Conservation (phyloP, 2,329 filamentous ascomycete genomes). For the Nectriaceae sp. region DNA sequence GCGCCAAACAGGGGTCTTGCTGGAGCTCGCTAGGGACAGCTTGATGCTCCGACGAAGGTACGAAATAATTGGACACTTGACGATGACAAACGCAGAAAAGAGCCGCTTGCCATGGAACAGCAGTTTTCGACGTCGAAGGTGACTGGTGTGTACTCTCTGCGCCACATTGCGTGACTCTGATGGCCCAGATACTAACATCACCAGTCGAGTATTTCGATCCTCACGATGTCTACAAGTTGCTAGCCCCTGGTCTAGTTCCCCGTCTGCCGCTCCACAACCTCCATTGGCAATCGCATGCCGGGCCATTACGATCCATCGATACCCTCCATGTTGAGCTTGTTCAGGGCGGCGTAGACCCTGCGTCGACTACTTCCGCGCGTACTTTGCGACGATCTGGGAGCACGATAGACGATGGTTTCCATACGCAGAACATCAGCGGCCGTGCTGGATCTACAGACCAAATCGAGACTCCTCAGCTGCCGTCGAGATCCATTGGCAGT, state of each 20-base stretch:
- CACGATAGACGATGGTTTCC: constrained; percentile 60
- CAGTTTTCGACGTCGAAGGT: constrained; percentile 74
- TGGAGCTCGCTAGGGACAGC: constrained; percentile 27
- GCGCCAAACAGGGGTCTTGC: constrained; percentile 14
- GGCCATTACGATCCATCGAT: constrained; percentile 89
- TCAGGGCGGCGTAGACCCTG: constrained; percentile 56
- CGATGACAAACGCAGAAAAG: constrained; percentile 30
- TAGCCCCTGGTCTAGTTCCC: constrained; percentile 75
- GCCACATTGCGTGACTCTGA: neutral
- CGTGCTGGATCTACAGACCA: constrained; percentile 40
- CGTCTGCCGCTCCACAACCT: constrained; percentile 87
- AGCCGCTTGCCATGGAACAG: constrained; percentile 59
- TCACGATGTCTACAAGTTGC: constrained; percentile 79
- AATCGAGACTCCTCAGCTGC: constrained; percentile 36
- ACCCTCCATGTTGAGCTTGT: constrained; percentile 88
- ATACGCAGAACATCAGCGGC: constrained; percentile 55
- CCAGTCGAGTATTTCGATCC: constrained; percentile 96
- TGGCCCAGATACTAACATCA: constrained; percentile 11
- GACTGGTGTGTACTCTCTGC: constrained; percentile 55
- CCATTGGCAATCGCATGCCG: constrained; percentile 94
- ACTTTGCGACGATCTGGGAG: constrained; percentile 34
- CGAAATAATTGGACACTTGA: constrained; percentile 23
- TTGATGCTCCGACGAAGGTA: constrained; percentile 15
- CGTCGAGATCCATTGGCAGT: constrained; percentile 35
- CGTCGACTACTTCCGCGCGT: constrained; percentile 33